These are phyloP conservation scores for Coemansia sp. DNA, from an alignment of 192 early-diverging fungal species.

Conservation along the genomic window DNA sequence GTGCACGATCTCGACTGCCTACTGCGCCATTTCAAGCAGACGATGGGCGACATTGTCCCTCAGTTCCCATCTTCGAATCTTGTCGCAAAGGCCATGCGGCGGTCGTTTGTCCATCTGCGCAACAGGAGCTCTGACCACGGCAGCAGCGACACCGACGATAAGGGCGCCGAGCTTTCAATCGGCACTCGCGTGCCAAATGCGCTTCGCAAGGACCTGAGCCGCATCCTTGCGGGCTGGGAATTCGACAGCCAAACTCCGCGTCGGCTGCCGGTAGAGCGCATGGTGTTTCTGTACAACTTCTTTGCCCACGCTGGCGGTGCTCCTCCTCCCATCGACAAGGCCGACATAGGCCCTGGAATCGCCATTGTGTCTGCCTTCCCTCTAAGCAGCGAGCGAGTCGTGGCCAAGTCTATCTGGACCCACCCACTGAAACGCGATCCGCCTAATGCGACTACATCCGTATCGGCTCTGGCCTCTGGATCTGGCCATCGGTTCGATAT, in stretches of 20 bases:
- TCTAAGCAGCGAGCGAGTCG: slow-evolving; percentile 22
- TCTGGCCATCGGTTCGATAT: slow-evolving; percentile 8
- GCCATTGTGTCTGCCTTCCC: slow-evolving; percentile 36
- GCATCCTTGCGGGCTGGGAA: slow-evolving; percentile 46
- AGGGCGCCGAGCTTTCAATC: slow-evolving; percentile 4
- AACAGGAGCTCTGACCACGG: background rate
- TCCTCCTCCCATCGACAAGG: slow-evolving; percentile 30
- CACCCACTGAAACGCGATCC: background rate
- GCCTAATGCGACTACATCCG: background rate
- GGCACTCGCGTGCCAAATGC: slow-evolving; percentile 27
- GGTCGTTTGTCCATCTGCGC: slow-evolving; percentile 36
- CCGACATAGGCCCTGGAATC: slow-evolving; percentile 43
- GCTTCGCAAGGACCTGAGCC: slow-evolving; percentile 26
- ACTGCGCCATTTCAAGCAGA: slow-evolving; percentile 42
- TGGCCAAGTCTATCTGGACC: slow-evolving; percentile 39
- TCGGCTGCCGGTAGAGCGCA: slow-evolving; percentile 33
- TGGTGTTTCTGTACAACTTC: slow-evolving; percentile 51
- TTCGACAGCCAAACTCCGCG: slow-evolving; percentile 34
- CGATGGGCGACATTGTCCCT: slow-evolving; percentile 35
- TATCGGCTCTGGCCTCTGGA: slow-evolving; percentile 1
- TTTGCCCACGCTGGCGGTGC: slow-evolving; percentile 11
- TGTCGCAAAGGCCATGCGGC: slow-evolving; percentile 35
- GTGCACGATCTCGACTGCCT: slow-evolving; percentile 43
- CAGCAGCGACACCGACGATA: slow-evolving; percentile 7
- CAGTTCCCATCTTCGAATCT: slow-evolving; percentile 36